A percentile compares a stretch with the other conserved stretches of the same genome.
Evolutionary conservation across 371 early-diverging fungal genomes (phyloP).

Genomic region (Zychaea mexicana): DNA sequence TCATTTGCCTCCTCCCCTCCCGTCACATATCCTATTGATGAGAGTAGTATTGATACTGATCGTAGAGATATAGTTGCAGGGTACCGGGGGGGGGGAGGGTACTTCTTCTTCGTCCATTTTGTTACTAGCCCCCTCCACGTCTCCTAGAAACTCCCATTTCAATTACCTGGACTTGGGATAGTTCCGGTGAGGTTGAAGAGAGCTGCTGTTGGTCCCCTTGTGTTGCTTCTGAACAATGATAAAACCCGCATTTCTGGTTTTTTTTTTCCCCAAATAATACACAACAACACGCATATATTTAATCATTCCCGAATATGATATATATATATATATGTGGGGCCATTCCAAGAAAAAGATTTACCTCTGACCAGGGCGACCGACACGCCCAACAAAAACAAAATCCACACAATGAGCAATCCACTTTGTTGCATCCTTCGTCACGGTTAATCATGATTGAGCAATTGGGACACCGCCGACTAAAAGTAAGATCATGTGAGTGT

Average conservation of each 20-base stretch:
- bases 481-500: neutral
- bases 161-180: neutral
- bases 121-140: neutral
- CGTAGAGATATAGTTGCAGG: neutral
- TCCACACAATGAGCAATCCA: constrained; percentile 76
- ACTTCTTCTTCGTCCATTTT: neutral
- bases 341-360: too few relatives aligned
- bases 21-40: too few relatives aligned
- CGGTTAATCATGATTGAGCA: constrained; percentile 75
- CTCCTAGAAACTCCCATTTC: neutral
- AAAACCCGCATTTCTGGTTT: neutral
- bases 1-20: too few relatives aligned
- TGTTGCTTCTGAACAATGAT: neutral
- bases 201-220: neutral
- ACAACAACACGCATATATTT: neutral
- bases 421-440: constrained; percentile 82
- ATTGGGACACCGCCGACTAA: constrained; percentile 67
- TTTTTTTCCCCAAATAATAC: neutral
- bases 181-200: neutral
- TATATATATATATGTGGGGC: too few relatives aligned
- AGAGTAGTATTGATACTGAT: too few relatives aligned
- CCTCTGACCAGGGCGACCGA: constrained; percentile 43
- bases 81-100: too few relatives aligned
- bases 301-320: too few relatives aligned
- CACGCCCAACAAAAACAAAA: constrained; percentile 73